Evolutionary conservation across 768 basidiomycete genomes (phyloP), one percentile per base, ranked within the genome.

Genomic region (Mycena crocata): DNA sequence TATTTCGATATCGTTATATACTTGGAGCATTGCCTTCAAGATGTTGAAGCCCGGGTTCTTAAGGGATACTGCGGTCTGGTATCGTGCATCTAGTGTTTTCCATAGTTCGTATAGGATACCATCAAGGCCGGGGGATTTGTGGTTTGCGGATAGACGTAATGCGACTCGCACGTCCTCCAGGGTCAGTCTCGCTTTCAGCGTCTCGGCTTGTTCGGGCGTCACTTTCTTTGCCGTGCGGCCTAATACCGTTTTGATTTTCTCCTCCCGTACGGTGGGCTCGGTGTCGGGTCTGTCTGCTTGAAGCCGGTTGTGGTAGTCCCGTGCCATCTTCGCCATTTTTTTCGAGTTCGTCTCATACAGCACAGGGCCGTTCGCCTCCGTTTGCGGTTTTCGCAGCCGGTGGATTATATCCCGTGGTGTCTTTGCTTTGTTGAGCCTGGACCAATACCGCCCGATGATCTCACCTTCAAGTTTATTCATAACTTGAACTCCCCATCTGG

Each of bases 381-480:
- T 58, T 23, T 17, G 24, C 8, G 15, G 35, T 51, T 65, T 39
- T 0, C 7, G 19, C 1, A 75, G 66, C 0, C 69, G 13, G 0
- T 46, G 42, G 0, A 75, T 75, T 0, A 66, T 37, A 10, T 76
- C 72, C 8, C 67, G 37, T 0, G 70, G 72, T 32, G 61, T 30
- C 3, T 34, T 26, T 0, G 48, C 28, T 5, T 31, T 64, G 24
- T 64, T 50, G 0, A 57, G 19, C 9, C 23, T 31, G 0, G 64
- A 23, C 73, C 73, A 75, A 58, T 71, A 73, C 26, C 68, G 64
- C 5, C 45, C 62, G 2, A 72, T 66, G 5, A 45, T 59, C 30
- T 61, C 63, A 5, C 49, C 45, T 32, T 61, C 39, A 0, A n/a
- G 3, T 1, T 48, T 50, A 7, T 56, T 44, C 24, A 30, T 24